Base-by-base conservation (phyloP, 225 moss, liverwort and hornwort species). In the Lunularia cruciata region DNA sequence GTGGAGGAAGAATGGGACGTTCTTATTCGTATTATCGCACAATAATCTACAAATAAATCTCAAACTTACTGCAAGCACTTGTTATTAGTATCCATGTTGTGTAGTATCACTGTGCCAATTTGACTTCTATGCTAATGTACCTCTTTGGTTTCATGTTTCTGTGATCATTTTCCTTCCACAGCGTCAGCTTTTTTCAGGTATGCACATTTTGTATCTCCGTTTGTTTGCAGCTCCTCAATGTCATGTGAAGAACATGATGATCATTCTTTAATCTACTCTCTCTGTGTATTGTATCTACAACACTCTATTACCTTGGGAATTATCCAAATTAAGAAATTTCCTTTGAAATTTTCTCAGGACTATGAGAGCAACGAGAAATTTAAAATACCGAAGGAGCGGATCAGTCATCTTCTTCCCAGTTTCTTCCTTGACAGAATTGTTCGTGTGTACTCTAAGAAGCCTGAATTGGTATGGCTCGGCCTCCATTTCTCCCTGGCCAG, bases 161-260 rank as follows among this genome's bases (percentile, higher is more conserved):
- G 67, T n/a, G 34, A n/a, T 49, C 20, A 30, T 34, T 8, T 27
- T 43, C 14, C 1, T 13, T 67, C 36, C 60, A 51, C 89, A 94
- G 91, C 58, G 94, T 94, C 46, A 81, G 84, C 67, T 94, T 94
- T 65, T 94, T 94, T 52, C 71, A 94, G 90, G 93, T 92, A 76
- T 47, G 7, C 39, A 25, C 43, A 38, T 68, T 36, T 25, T 25
- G n/a, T n/a, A n/a, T n/a, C n/a, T n/a, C n/a, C n/a, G n/a, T n/a
- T n/a, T n/a, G n/a, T n/a, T n/a, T n/a, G n/a, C n/a, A n/a, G n/a
- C n/a, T n/a, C n/a, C n/a, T n/a, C n/a, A n/a, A n/a, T n/a, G n/a
- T n/a, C n/a, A n/a, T n/a, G n/a, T n/a, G n/a, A n/a, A n/a, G n/a
- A n/a, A n/a, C n/a, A n/a, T n/a, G n/a, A n/a, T n/a, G n/a, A n/a